A percentile compares a stretch with the other conserved stretches of the same genome.
Conservation (phyloP, 2,329 filamentous ascomycete genomes). For the Pseudopithomyces chartarum region DNA sequence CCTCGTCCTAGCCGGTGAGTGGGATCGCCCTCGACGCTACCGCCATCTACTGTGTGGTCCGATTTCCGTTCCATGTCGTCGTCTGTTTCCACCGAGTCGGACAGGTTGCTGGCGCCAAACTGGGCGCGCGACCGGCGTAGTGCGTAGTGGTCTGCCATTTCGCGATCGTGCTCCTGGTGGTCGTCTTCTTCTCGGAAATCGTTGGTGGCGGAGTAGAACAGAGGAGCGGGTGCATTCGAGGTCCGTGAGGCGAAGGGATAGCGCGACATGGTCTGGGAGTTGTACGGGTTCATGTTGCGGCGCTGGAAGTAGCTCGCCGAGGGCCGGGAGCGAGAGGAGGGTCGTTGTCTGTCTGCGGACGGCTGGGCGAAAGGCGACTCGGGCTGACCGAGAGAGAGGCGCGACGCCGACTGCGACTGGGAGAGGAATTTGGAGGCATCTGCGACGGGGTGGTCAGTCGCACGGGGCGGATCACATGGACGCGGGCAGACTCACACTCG, state of each 20-base stretch:
- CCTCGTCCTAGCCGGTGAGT: constrained; percentile 53
- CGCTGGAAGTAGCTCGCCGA: constrained; percentile 58
- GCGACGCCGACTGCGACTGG: constrained; percentile 96
- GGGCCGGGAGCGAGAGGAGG: constrained; percentile 53
- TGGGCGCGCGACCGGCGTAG: constrained; percentile 87
- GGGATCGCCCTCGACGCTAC: constrained; percentile 46
- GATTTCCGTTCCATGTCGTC: constrained; percentile 60
- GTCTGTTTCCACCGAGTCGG: constrained; percentile 84
- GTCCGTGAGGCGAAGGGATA: constrained; percentile 83
- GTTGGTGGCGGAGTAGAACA: constrained; percentile 92
- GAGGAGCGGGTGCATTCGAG: constrained; percentile 77
- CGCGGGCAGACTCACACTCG: constrained; percentile 71
- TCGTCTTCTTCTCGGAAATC: constrained; percentile 94
- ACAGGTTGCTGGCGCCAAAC: constrained; percentile 81
- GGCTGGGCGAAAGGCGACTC: constrained; percentile 55
- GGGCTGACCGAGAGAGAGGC: constrained; percentile 71
- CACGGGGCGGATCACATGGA: constrained; percentile 46
- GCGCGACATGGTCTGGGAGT: constrained; percentile 67
- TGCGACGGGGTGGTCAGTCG: constrained; percentile 55
- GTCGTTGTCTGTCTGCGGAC: constrained; percentile 51
- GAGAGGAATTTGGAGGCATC: constrained; percentile 98
- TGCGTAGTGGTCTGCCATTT: constrained; percentile 93
- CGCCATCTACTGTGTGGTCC: constrained; percentile 58
- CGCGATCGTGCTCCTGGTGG: constrained; percentile 84
- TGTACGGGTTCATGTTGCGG: constrained; percentile 74